Base-by-base conservation (phyloP, 805 yeast species). In the Candida pseudofarinosa region DNA sequence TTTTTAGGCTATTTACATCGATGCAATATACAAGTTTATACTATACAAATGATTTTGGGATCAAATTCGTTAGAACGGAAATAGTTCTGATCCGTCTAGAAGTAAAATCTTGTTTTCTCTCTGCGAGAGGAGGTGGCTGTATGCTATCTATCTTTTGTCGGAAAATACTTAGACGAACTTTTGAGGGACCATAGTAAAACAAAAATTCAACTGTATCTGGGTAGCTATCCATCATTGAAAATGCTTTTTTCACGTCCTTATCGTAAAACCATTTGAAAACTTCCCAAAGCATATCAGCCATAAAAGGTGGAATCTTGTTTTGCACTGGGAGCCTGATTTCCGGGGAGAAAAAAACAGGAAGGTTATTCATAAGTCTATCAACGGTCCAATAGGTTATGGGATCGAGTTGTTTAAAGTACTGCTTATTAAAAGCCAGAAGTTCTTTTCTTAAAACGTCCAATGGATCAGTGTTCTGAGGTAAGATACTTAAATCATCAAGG, bases 161-260 rank as follows among this genome's bases (percentile, higher is more conserved):
- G 49, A 66, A 65, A 12, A 41, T 40, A 38, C 42, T 45, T 19
- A 47, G 35, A 12, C 60, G 52, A 4, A 46, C 42, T 37, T 57
- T 47, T 14, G 56, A 50, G 7, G 46, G 47, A 13, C 50, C 52
- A 35, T 52, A 54, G 40, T 49, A 50, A 26, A 59, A 39, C 35
- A 66, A 49, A 37, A 49, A 62, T 46, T 63, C 69, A 32, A 67
- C 52, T 4, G 69, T 56, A 20, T 54, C 56, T 6, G 72, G 73
- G 41, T 47, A 68, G 33, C 58, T 48, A 39, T 66, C 67, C 59
- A 61, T 60, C 38, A 67, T 48, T 19, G 44, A 40, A 40, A 58
- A 66, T 14, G 65, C 63, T 19, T 49, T 40, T 4, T 18, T 38
- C 19, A 48, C 42, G 38, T 56, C 53, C 5, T 48, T 51, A 12